Base-by-base conservation (phyloP, 345 rosid species). In the Adansonia digitata region DNA sequence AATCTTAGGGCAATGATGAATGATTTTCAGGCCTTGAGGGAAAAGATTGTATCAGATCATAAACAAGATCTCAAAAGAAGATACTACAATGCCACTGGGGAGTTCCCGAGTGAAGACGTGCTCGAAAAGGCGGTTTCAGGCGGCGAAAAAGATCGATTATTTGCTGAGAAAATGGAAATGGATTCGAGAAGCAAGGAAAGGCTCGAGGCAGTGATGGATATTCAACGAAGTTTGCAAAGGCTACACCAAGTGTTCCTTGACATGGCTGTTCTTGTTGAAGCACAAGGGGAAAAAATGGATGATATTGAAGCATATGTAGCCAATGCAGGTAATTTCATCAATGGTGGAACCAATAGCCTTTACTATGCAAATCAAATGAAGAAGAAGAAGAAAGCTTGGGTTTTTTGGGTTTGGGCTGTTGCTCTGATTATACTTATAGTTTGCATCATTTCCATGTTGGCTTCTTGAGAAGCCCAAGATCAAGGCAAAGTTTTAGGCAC, bases 171-270 rank as follows among this genome's bases (percentile, higher is more conserved):
- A 52, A 61, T 79, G 59, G 85, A 65, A 40, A 57, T 79, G 85
- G 88, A 84, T 69, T 27, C 77, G 80, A 84, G 78, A 71, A 82
- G 73, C 57, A 82, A 76, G 57, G 97, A 86, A 77, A 89, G 84
- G 76, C 87, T 91, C 43, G 87, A 90, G 35, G 91, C 89, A 2
- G 91, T 86, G 80, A 74, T 88, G 84, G 98, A 90, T 14, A 73
- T 91, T 17, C 90, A 82, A 77, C 82, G 79, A 74, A 94, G 98
- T 85, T 77, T 94, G 81, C 82, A 82, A 13, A 84, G 81, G 84
- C 84, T 92, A 70, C 95, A 92, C 42, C 90, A 87, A 76, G 92
- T 91, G 73, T 94, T 91, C 76, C 91, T 92, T 37, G 97, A 92
- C 59, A 89, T 92, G 98, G 98, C 93, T 39, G 90, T 89, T 70